Evolutionary conservation across 1,284 basidiomycete species (phyloP).

Genomic region (Athelia sp.): DNA sequence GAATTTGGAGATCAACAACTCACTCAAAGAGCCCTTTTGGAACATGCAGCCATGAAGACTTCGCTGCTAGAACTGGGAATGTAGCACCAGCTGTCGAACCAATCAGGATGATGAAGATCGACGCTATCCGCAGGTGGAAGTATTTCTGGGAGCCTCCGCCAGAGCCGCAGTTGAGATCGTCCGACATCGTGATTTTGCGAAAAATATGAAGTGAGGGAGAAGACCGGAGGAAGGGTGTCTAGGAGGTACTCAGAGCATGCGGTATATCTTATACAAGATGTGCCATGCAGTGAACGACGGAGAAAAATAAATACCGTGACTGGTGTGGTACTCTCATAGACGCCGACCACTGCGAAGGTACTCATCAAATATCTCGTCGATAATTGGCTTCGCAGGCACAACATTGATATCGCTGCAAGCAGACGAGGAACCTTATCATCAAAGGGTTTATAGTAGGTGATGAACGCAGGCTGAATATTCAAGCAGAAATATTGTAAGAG

Average conservation of each 20-base stretch:
- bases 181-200: conserved; percentile 22
- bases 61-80: conserved; percentile 76
- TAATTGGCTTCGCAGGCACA: too few species aligned
- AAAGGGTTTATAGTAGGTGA: too few species aligned
- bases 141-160: conserved; percentile 33
- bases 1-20: conserved; percentile 20
- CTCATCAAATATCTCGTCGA: not conserved
- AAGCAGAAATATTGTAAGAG: too few species aligned
- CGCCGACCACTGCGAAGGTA: conserved; percentile 1
- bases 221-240: too few species aligned
- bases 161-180: conserved; percentile 19
- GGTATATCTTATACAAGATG: not conserved
- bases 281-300: not conserved
- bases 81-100: conserved; percentile 69
- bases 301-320: not conserved
- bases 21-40: conserved; percentile 73
- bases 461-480: too few species aligned
- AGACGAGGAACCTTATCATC: too few species aligned
- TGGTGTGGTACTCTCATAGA: too few species aligned
- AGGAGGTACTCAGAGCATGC: too few species aligned
- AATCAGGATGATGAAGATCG: conserved; percentile 84
- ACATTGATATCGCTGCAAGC: too few species aligned
- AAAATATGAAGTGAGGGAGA: not conserved
- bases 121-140: conserved; percentile 64
- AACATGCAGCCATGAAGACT: conserved; percentile 53